Base-by-base conservation (phyloP, 306 rosid genomes). In the Hippophae rhamnoides region DNA sequence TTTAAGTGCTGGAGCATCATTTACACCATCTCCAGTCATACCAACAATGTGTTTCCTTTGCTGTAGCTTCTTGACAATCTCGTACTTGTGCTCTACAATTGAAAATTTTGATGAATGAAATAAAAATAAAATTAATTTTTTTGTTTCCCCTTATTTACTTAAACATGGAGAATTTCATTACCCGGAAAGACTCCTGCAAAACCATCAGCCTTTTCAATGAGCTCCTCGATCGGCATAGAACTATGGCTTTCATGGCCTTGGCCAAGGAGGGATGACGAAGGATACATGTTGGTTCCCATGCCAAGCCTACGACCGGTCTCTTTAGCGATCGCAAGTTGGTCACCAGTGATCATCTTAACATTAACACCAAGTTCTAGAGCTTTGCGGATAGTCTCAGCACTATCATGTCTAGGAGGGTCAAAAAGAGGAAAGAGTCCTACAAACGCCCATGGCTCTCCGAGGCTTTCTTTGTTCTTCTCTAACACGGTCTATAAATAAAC, bases 171-270 rank as follows among this genome's bases (percentile, higher is more conserved):
- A 40, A 7, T 45, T 7, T 74, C 7, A 18, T 78, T 85, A 89
- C 97, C 97, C 1, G 97, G 97, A 75, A 89, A 89, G 67, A 89
- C 97, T 58, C 97, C 97, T 3, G 97, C 97, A 64, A 89, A 89
- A 49, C 97, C 97, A 65, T 89, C 97, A 41, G 97, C 97, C 83
- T 82, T 84, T 78, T 89, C 97, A 63, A 89, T 86, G 62, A 89
- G 93, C 46, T 89, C 97, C 58, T 86, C 95, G 13, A 89, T 44
- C 26, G 97, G 89, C 64, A 89, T 82, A 52, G 86, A 47, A n/a
- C 79, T 53, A 84, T 70, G 56, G 82, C 41, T 38, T 73, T 89
- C 97, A 65, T 72, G 84, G 84, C 70, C 57, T 7, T 80, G 78
- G 41, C 95, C 93, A 25, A 89, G 93, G 61, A 89, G 90, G 10